phyloP scores from a whole-genome alignment of 2,329 filamentous ascomycete genomes.

The Pestalotiopsis sp. region DNA sequence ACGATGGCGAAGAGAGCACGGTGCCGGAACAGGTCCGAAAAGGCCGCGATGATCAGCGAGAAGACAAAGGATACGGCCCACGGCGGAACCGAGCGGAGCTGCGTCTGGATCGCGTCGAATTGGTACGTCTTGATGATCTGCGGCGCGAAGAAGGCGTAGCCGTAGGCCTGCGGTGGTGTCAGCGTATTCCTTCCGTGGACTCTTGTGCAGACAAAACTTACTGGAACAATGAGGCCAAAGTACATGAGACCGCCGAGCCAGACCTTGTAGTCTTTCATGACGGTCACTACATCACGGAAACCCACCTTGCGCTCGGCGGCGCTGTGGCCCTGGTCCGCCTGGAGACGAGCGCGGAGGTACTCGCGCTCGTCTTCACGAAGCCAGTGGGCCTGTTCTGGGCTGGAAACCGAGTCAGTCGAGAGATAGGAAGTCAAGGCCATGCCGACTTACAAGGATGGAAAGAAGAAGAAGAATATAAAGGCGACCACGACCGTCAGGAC shows the following conservation, averaged over 20 bases:
- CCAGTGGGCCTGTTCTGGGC: conserved; percentile 74
- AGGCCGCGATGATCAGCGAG: conserved; percentile 72
- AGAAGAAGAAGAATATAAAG: conserved; percentile 67
- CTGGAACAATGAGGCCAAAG: conserved; percentile 74
- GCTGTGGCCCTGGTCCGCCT: conserved; percentile 69
- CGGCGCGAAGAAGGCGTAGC: conserved; percentile 78
- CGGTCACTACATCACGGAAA: conserved; percentile 58
- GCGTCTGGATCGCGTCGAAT: conserved; percentile 60
- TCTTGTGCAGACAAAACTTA: neutral
- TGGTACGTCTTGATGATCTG: conserved; percentile 71
- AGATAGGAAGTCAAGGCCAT: fast-evolving
- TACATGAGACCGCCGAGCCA: conserved; percentile 80
- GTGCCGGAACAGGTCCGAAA: conserved; percentile 73
- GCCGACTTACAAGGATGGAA: conserved; percentile 64
- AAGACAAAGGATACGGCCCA: conserved; percentile 76
- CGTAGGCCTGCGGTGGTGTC: conserved; percentile 53
- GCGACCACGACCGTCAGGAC: conserved; percentile 40
- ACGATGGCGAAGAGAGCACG: conserved; percentile 74
- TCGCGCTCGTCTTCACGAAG: conserved; percentile 68
- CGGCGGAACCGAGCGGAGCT: conserved; percentile 60
- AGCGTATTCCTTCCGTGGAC: neutral
- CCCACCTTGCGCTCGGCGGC: conserved; percentile 66
- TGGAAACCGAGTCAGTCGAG: conserved; percentile 15
- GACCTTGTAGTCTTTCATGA: conserved; percentile 76
- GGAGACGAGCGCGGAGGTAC: conserved; percentile 68